Percentiles rank a stretch among this genome's conserved stretches.
Evolutionary conservation across 257 asterid species (phyloP).

Genomic region (Cruciata laevipes): DNA sequence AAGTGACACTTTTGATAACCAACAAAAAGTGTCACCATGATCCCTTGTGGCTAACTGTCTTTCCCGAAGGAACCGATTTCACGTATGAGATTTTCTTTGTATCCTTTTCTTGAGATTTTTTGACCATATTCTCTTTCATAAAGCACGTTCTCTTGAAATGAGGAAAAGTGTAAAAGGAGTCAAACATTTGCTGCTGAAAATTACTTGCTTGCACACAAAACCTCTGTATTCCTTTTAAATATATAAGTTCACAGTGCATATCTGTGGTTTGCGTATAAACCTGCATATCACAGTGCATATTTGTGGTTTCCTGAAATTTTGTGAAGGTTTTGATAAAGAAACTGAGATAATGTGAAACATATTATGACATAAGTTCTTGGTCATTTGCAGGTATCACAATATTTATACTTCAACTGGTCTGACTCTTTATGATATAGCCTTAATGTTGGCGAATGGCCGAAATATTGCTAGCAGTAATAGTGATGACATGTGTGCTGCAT

Average conservation of each 20-base stretch:
- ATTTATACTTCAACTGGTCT: constrained; percentile 83
- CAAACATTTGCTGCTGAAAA: constrained; percentile 71
- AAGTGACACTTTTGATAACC: too few relatives aligned
- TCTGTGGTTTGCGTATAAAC: too few relatives aligned
- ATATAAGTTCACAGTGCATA: too few relatives aligned
- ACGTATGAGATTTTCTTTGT: constrained; percentile 35
- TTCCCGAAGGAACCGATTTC: constrained; percentile 97
- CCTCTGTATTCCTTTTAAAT: too few relatives aligned
- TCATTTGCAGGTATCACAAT: constrained; percentile 72
- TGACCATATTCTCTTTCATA: background rate
- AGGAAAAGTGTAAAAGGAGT: constrained; percentile 63
- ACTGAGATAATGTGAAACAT: constrained; percentile 4
- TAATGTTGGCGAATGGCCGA: constrained; percentile 90
- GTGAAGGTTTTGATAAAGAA: background rate
- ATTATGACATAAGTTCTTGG: constrained; percentile 12
- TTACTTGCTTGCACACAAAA: constrained; percentile 62
- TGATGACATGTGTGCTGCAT: constrained; percentile 94
- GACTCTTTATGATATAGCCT: constrained; percentile 93
- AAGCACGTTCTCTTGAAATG: constrained; percentile 34
- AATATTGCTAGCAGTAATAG: constrained; percentile 58
- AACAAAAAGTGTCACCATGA: too few relatives aligned
- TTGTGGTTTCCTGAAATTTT: background rate
- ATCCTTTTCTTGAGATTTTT: background rate
- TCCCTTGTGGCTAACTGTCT: constrained; percentile 82
- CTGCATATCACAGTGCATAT: too few relatives aligned